A percentile compares a stretch with the other conserved stretches of the same genome.
Conservation (phyloP, 139 green algal genomes). For the Ettlia oleoabundans region DNA sequence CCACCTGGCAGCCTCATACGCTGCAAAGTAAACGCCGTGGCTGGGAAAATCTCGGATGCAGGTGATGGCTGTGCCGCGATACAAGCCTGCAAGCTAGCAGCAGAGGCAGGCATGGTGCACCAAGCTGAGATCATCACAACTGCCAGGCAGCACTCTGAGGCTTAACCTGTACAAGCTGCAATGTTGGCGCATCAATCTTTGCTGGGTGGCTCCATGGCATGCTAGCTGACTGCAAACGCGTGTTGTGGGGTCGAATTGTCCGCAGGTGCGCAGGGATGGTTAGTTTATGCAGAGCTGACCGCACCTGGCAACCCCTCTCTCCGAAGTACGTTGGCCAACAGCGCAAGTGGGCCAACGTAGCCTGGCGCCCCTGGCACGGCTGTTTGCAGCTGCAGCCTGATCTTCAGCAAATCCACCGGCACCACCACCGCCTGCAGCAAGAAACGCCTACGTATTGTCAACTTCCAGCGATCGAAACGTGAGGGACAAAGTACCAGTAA, state of each 20-base stretch:
- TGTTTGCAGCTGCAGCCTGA: slow-evolving; percentile 74
- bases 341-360: slow-evolving; percentile 59
- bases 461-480: too few relatives aligned
- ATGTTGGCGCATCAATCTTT: too few relatives aligned
- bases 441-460: too few relatives aligned
- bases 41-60: slow-evolving; percentile 65
- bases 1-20: slow-evolving; percentile 46
- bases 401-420: slow-evolving; percentile 79
- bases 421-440: slow-evolving; percentile 37
- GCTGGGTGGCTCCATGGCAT: too few relatives aligned
- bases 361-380: slow-evolving; percentile 43
- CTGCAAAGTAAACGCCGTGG: slow-evolving; percentile 71
- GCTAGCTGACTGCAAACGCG: too few relatives aligned
- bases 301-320: slow-evolving; percentile 60
- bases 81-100: slow-evolving; percentile 56
- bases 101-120: not conserved
- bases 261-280: too few relatives aligned
- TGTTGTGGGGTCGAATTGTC: too few relatives aligned
- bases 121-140: too few relatives aligned
- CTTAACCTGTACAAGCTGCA: too few relatives aligned
- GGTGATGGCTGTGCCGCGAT: slow-evolving; percentile 63
- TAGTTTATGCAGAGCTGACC: too few relatives aligned
- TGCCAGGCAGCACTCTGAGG: too few relatives aligned
- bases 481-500: not conserved
- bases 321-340: slow-evolving; percentile 54